A percentile compares a stretch with the other conserved stretches of the same genome.
These are phyloP conservation scores for Durusdinium trenchii DNA, from an alignment of 73 alveolate species.

Conservation along the genomic window DNA sequence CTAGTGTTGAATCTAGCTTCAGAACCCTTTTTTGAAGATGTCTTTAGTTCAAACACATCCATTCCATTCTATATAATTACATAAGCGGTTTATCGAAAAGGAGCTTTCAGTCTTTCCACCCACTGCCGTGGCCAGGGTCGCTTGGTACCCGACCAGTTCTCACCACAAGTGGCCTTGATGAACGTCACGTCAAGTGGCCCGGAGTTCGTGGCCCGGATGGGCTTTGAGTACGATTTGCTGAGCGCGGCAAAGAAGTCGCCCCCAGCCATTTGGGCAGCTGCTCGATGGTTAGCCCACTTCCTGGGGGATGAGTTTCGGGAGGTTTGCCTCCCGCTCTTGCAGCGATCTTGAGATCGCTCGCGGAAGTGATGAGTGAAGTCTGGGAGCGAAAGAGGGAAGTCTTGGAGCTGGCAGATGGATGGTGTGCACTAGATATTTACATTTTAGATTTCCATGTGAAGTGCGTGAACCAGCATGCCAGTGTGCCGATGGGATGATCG, in stretches of 20 bases:
- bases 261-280: not conserved
- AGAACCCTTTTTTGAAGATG: no score
- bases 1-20: no score
- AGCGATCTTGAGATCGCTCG: not conserved
- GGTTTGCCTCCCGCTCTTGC: not conserved
- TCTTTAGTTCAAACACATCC: no score
- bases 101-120: not conserved
- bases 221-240: not conserved
- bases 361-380: not conserved
- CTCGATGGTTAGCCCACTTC: not conserved
- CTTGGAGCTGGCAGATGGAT: no score
- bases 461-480: no score
- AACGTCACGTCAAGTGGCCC: not conserved
- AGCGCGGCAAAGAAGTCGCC: not conserved
- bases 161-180: slow-evolving; percentile 30
- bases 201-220: no score
- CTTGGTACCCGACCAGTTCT: not conserved
- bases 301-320: not conserved
- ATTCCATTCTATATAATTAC: no score
- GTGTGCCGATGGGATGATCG: no score
- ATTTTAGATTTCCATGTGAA: no score
- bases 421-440: no score
- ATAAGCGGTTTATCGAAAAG: no score
- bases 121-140: not conserved
- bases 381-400: no score